phyloP scores from a whole-genome alignment of 768 basidiomycete genomes.

The Harrya chromipes region DNA sequence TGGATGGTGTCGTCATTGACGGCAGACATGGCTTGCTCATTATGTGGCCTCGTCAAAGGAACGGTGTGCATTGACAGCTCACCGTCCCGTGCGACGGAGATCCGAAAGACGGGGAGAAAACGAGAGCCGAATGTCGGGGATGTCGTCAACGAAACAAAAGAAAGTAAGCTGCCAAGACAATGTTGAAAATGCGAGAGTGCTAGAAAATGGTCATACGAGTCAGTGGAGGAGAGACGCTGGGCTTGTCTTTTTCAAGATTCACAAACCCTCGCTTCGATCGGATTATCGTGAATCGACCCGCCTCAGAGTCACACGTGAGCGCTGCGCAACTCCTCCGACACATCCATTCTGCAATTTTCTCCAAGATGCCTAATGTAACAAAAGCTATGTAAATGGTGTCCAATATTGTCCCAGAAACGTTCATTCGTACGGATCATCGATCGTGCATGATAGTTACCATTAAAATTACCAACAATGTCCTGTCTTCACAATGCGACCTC shows the following conservation, averaged over 20 bases:
- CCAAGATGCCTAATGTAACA: too few relatives aligned
- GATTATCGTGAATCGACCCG: conserved; percentile 20
- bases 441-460: conserved; percentile 16
- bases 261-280: conserved; percentile 16
- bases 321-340: neutral
- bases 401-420: too few relatives aligned
- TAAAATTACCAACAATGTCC: conserved; percentile 4
- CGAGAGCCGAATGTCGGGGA: neutral
- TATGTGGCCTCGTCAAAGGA: conserved; percentile 11
- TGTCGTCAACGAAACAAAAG: neutral
- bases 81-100: conserved; percentile 4
- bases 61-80: conserved; percentile 11
- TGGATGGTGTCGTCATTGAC: conserved; percentile 1
- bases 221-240: neutral
- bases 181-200: too few relatives aligned
- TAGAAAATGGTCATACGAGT: neutral
- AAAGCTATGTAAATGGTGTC: too few relatives aligned
- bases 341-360: too few relatives aligned
- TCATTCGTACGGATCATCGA: too few relatives aligned
- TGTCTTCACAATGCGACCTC: conserved; percentile 20
- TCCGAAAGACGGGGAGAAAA: neutral
- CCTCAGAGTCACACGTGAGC: conserved; percentile 17
- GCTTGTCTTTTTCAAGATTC: conserved; percentile 11
- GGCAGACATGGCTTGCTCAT: conserved; percentile 1
- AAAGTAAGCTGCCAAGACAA: neutral